These are phyloP conservation scores for Phalaenopsis equestris DNA, from an alignment of 106 monocot species.

Conservation along the genomic window DNA sequence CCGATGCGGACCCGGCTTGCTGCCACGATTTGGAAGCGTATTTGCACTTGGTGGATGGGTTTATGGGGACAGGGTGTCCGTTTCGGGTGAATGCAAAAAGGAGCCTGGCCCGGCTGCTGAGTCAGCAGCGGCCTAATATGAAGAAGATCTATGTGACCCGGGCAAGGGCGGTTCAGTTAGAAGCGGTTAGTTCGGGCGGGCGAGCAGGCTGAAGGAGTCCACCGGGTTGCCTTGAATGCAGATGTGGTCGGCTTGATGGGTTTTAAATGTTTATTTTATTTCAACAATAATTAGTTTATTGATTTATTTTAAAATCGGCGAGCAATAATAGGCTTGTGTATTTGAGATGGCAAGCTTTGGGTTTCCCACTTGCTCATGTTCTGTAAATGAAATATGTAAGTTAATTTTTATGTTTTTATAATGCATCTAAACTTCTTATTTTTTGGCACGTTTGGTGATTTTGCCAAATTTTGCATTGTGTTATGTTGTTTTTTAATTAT, in stretches of 20 bases:
- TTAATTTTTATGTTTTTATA: too few relatives aligned
- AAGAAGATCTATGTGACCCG: slow-evolving; percentile 22
- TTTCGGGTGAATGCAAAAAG: slow-evolving; percentile 43
- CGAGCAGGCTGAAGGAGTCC: background rate
- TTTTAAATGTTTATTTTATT: too few relatives aligned
- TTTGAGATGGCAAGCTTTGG: too few relatives aligned
- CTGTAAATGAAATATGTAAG: too few relatives aligned
- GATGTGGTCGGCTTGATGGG: background rate
- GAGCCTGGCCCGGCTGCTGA: slow-evolving; percentile 32
- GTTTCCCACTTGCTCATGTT: too few relatives aligned
- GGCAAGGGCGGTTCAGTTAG: slow-evolving; percentile 7
- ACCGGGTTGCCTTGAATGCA: slow-evolving; percentile 4
- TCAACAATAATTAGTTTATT: too few relatives aligned
- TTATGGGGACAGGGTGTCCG: slow-evolving; percentile 18
- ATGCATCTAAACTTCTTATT: too few relatives aligned
- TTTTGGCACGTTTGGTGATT: too few relatives aligned
- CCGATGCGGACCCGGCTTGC: slow-evolving; percentile 17
- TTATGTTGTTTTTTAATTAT: too few relatives aligned
- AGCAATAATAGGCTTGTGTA: too few relatives aligned
- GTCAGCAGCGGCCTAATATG: slow-evolving; percentile 35
- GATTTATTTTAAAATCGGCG: too few relatives aligned
- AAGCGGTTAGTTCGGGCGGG: slow-evolving; percentile 5
- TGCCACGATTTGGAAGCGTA: slow-evolving; percentile 47
- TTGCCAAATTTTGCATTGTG: too few relatives aligned
- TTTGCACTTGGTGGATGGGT: slow-evolving; percentile 47